Percentiles rank a stretch among this genome's conserved stretches.
These are phyloP conservation scores for Scedosporium aurantiacum DNA, from an alignment of 2,329 filamentous ascomycete genomes.

Conservation along the genomic window DNA sequence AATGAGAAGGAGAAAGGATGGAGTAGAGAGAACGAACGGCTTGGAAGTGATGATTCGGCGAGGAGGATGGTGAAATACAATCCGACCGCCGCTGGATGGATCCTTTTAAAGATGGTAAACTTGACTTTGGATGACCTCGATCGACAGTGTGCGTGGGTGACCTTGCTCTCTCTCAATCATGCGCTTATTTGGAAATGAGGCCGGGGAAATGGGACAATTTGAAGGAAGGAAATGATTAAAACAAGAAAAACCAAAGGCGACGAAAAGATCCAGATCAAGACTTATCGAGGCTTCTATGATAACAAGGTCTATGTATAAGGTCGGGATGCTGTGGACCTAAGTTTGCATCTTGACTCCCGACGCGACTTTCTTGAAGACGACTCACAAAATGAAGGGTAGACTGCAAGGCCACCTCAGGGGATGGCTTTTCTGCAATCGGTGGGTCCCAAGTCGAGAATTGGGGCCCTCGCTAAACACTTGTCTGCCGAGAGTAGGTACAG, in stretches of 20 bases:
- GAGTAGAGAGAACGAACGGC: background rate
- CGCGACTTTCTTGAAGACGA: background rate
- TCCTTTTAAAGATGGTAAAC: background rate
- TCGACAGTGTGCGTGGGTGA: background rate
- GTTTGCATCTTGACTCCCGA: background rate
- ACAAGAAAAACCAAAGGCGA: background rate
- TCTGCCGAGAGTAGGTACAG: conserved; percentile 1
- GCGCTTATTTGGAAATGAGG: background rate
- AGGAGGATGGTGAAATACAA: background rate
- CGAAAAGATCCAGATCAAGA: background rate
- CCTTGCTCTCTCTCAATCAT: background rate
- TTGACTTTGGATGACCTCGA: background rate
- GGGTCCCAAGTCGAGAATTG: background rate
- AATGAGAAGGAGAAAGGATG: background rate
- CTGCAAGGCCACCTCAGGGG: background rate
- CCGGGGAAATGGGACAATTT: background rate
- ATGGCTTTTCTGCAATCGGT: background rate
- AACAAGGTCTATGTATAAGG: background rate
- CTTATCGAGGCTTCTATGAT: background rate
- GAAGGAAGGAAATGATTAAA: background rate
- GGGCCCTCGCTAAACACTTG: background rate
- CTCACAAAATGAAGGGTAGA: too few species aligned
- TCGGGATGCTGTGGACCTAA: background rate
- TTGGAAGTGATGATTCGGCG: background rate
- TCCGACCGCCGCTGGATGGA: background rate